Evolutionary conservation across 2,329 filamentous ascomycete species (phyloP).

Genomic region (Epichloe bromicola): DNA sequence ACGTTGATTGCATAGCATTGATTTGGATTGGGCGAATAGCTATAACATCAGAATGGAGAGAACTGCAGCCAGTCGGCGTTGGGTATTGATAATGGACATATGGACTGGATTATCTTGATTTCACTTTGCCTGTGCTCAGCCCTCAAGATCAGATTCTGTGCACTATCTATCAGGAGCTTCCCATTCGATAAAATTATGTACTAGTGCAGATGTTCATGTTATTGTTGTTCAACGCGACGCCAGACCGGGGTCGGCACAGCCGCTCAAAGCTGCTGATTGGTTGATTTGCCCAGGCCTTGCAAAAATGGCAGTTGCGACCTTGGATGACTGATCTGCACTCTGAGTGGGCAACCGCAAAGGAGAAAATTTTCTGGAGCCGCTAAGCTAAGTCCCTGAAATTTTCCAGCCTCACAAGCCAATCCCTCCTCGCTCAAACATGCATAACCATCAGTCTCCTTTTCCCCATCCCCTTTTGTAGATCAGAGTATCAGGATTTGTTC

Average conservation of each 20-base stretch:
- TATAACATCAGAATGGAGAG: neutral
- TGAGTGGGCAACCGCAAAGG: neutral
- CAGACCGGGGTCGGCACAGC: neutral
- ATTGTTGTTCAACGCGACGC: neutral
- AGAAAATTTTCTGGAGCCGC: constrained; percentile 4
- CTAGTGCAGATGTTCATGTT: neutral
- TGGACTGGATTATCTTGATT: neutral
- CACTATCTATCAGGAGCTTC: neutral
- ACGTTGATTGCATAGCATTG: constrained; percentile 5
- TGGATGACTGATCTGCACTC: neutral
- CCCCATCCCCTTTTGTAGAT: neutral
- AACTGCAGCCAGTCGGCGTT: neutral
- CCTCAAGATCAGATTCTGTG: too few species aligned
- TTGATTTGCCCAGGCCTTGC: neutral
- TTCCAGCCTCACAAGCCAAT: neutral
- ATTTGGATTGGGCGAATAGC: neutral
- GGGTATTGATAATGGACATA: neutral
- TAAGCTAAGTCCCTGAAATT: neutral
- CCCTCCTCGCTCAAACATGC: neutral
- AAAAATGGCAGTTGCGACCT: neutral
- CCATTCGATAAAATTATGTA: neutral
- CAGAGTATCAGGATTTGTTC: neutral
- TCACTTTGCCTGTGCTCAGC: neutral
- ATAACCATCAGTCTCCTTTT: neutral
- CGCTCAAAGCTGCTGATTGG: neutral